Base-by-base conservation (phyloP, 805 yeast genomes). In the Candida patagonica region DNA sequence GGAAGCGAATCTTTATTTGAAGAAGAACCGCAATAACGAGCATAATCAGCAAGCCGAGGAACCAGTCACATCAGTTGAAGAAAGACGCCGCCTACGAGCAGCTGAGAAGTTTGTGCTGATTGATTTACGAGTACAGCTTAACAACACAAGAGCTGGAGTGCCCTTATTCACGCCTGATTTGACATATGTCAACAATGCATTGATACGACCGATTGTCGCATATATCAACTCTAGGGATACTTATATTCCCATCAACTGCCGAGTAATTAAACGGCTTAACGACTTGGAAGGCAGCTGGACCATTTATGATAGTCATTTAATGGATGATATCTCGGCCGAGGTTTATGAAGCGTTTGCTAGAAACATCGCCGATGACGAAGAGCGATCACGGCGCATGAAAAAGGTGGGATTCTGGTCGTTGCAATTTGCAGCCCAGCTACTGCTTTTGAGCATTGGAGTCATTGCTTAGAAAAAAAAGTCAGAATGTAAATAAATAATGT, bases 271-370 rank as follows among this genome's bases (percentile, higher is more conserved):
- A 56, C 72, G 75, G 33, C 61, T 87, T 17, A 65, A 68, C 21
- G 98, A 92, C 54, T 92, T 92, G 57, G 87, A 84, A 52, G 98
- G 98, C 0, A 76, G 95, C 6, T 92, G 98, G 98, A 89, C 98
- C 1, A 69, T 86, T 2, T 92, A 87, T 59, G 98, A 92, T 57
- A 80, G 92, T 21, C 67, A 80, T 38, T 66, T 92, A 44, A 86
- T 89, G 95, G 92, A 83, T 55, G 96, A 89, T 55, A 68, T 92
- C 37, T 80, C 92, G 22, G 78, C 78, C 23, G 94, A 85, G 49
- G 92, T 89, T 4, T 89, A 89, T 60, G 87, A 86, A 49, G 87
- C 92, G 13, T 86, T 92, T 61, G 95, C 80, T 2, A 73, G 78
- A 32, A 88, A 88, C 53, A 95, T 86, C 16, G 80, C 80, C 8